phyloP scores from a whole-genome alignment of 1,139 yeast species.

The Wickerhamomyces sp. region DNA sequence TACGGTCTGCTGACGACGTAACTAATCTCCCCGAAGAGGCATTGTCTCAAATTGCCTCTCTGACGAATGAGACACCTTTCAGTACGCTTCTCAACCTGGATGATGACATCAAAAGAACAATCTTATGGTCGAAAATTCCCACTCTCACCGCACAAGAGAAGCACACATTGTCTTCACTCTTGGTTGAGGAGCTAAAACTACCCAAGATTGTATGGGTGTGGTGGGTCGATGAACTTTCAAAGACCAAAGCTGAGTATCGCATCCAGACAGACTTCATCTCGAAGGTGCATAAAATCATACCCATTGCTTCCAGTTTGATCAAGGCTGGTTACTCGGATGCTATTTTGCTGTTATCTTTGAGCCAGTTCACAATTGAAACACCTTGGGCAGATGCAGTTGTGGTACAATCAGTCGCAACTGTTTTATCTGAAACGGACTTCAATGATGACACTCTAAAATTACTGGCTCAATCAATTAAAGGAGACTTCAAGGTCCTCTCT shows the following conservation, averaged over 20 bases:
- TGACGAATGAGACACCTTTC: no score
- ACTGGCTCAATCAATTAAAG: conserved; percentile 4
- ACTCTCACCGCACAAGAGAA: no score
- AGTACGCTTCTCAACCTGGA: no score
- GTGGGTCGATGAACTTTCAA: conserved; percentile 15
- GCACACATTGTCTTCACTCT: no score
- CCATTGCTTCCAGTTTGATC: conserved; percentile 2
- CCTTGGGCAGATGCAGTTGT: conserved; percentile 14
- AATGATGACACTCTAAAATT: background rate
- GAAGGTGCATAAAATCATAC: conserved; percentile 2
- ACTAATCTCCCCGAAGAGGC: no score
- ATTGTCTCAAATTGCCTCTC: no score
- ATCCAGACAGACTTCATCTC: conserved; percentile 11
- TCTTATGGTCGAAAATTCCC: no score
- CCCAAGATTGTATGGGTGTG: conserved; percentile 17
- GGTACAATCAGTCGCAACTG: background rate
- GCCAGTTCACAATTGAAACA: no score
- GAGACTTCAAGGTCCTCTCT: conserved; percentile 4
- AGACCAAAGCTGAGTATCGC: conserved; percentile 7
- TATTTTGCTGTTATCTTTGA: background rate
- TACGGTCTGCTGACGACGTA: no score
- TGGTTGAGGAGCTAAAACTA: conserved; percentile 7
- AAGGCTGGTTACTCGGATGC: background rate
- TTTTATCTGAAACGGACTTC: background rate
- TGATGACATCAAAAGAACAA: no score